Conservation (phyloP, 371 early-diverging fungal genomes). For the Mortierella sp. region DNA sequence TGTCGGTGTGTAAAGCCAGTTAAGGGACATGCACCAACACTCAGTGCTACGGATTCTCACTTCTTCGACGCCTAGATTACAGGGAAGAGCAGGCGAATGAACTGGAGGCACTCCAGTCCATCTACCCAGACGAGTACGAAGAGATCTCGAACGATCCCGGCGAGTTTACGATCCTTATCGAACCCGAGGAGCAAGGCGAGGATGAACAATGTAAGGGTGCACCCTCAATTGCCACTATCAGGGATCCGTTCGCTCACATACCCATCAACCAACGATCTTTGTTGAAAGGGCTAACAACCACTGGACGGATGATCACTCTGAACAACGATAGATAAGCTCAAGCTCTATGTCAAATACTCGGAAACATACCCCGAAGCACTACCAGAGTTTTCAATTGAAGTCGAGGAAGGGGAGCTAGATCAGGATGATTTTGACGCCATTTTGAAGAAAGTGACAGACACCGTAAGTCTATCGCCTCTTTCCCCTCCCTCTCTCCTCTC, state of each 20-base stretch:
- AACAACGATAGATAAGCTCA: slow-evolving; percentile 60
- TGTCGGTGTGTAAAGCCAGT: background rate
- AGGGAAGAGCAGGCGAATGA: slow-evolving; percentile 86
- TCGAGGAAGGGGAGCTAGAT: slow-evolving; percentile 60
- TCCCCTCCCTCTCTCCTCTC: too few species aligned
- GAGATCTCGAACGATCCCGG: slow-evolving; percentile 58
- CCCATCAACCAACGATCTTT: too few species aligned
- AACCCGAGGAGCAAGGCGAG: slow-evolving; percentile 68
- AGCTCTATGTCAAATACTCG: slow-evolving; percentile 82
- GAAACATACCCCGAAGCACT: slow-evolving; percentile 87
- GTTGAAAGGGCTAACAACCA: too few species aligned
- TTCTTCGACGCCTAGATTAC: slow-evolving; percentile 70
- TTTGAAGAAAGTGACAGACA: slow-evolving; percentile 56
- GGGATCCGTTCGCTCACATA: background rate
- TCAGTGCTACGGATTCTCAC: background rate
- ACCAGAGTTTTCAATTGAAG: slow-evolving; percentile 75
- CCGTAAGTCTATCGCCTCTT: slow-evolving; percentile 52
- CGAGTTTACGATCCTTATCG: slow-evolving; percentile 59
- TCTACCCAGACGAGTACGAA: slow-evolving; percentile 91
- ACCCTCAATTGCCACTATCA: too few species aligned
- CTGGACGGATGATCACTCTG: too few species aligned
- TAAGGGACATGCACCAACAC: background rate
- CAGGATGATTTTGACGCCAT: slow-evolving; percentile 62
- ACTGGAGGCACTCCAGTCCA: slow-evolving; percentile 91
- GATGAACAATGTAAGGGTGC: slow-evolving; percentile 59